phyloP scores from a whole-genome alignment of 768 basidiomycete species.

The Lentinula edodes region DNA sequence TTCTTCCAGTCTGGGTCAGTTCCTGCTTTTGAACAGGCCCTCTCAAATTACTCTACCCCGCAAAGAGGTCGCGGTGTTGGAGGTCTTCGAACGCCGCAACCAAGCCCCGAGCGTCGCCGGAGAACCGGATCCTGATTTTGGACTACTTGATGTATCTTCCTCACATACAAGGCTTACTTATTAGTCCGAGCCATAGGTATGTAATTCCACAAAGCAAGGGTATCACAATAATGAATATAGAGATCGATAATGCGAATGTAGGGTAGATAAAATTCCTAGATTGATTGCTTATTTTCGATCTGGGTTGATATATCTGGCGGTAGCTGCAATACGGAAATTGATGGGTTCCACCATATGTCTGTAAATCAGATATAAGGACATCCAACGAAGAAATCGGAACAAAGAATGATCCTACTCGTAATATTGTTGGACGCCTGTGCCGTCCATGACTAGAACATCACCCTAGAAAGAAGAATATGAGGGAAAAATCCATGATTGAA shows the following conservation, averaged over 20 bases:
- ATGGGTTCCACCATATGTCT: conserved; percentile 74
- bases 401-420: conserved; percentile 48
- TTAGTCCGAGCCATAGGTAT: neutral
- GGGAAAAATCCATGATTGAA: neutral
- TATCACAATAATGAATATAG: neutral
- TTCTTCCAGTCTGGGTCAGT: neutral
- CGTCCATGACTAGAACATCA: conserved; percentile 76
- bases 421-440: conserved; percentile 54
- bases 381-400: neutral
- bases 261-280: neutral
- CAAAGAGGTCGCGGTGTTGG: neutral
- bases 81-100: conserved; percentile 3
- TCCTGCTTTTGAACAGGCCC: neutral
- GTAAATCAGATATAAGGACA: conserved; percentile 2
- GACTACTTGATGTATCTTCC: neutral
- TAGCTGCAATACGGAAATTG: conserved; percentile 77
- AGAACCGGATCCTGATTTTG: neutral
- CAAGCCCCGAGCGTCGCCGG: neutral
- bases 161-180: neutral
- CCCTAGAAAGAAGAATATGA: conserved; percentile 39
- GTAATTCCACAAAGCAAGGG: neutral
- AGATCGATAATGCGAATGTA: neutral
- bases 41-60: neutral
- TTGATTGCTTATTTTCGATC: neutral
- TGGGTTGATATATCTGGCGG: conserved; percentile 54